phyloP scores from a whole-genome alignment of 805 yeast species.

The Lipomyces yamanashiensis region DNA sequence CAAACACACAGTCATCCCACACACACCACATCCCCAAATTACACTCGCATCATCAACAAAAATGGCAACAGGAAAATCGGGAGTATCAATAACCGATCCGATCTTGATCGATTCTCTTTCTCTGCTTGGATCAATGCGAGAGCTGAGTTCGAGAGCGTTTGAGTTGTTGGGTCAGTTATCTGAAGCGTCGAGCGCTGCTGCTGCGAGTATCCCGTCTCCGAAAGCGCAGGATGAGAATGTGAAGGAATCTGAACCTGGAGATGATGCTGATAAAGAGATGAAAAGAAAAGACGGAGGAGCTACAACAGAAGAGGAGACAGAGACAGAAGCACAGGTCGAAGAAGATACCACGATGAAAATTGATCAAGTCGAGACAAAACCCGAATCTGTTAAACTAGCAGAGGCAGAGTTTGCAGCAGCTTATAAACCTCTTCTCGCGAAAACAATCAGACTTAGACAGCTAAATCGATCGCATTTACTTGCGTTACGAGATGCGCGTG shows the following conservation, averaged over 20 bases:
- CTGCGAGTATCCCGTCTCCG: constrained; percentile 19
- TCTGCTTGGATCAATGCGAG: constrained; percentile 16
- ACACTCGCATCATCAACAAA: too few relatives aligned
- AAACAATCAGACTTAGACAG: constrained; percentile 7
- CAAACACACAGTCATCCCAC: too few relatives aligned
- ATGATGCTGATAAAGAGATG: background rate
- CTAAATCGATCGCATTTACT: constrained; percentile 15
- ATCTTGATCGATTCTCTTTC: constrained; percentile 8
- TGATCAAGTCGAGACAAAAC: too few relatives aligned
- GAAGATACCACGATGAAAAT: too few relatives aligned
- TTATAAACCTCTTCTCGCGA: constrained; percentile 13
- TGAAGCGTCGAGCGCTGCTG: constrained; percentile 14
- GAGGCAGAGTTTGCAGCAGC: constrained; percentile 17
- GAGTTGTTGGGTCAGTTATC: background rate
- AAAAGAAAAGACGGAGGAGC: background rate
- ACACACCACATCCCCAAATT: too few relatives aligned
- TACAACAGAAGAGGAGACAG: background rate
- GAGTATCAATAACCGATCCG: background rate
- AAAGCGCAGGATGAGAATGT: background rate
- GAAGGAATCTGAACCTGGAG: background rate
- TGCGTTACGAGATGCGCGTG: background rate
- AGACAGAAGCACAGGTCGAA: constrained; percentile 1
- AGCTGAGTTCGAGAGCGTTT: constrained; percentile 13
- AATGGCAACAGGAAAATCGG: background rate
- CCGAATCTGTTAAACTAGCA: background rate